Evolutionary conservation across 192 early-diverging fungal genomes (phyloP).

Genomic region (Coemansia sp.): DNA sequence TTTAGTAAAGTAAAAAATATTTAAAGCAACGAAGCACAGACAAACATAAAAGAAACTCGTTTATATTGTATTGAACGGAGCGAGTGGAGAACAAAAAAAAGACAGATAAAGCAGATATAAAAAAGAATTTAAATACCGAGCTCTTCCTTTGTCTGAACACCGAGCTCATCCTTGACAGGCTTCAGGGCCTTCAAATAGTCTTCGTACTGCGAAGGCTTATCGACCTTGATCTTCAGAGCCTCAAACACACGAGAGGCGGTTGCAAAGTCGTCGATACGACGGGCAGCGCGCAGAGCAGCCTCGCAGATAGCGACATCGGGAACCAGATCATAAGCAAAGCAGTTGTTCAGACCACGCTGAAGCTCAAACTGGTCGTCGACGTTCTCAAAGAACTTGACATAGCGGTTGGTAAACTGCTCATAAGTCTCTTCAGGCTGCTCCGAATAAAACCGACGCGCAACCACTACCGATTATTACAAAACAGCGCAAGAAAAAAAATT

Average conservation of each 20-base stretch:
- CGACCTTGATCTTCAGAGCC: constrained; percentile 86
- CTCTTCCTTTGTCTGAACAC: constrained; percentile 85
- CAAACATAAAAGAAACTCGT: background rate
- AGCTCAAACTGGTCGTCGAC: constrained; percentile 96
- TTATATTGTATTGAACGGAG: background rate
- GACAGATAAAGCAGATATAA: constrained; percentile 32
- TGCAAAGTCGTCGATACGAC: constrained; percentile 92
- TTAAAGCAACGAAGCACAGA: constrained; percentile 3
- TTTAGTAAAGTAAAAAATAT: background rate
- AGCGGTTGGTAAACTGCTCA: constrained; percentile 76
- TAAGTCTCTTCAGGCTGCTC: constrained; percentile 72
- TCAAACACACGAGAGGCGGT: constrained; percentile 94
- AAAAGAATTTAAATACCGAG: constrained; percentile 67
- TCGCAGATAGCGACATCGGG: constrained; percentile 86
- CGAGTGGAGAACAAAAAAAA: background rate
- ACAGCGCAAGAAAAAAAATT: background rate
- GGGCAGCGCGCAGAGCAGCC: constrained; percentile 85
- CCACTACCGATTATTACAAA: constrained; percentile 15
- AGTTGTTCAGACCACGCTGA: constrained; percentile 96
- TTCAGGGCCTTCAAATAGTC: constrained; percentile 86
- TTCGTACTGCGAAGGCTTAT: constrained; percentile 82
- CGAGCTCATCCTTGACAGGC: constrained; percentile 84
- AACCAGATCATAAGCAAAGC: constrained; percentile 94
- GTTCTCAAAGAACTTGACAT: constrained; percentile 79
- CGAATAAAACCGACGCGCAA: constrained; percentile 66